phyloP scores from a whole-genome alignment of 2,329 filamentous ascomycete genomes.

The Trichoderma guizhouense region DNA sequence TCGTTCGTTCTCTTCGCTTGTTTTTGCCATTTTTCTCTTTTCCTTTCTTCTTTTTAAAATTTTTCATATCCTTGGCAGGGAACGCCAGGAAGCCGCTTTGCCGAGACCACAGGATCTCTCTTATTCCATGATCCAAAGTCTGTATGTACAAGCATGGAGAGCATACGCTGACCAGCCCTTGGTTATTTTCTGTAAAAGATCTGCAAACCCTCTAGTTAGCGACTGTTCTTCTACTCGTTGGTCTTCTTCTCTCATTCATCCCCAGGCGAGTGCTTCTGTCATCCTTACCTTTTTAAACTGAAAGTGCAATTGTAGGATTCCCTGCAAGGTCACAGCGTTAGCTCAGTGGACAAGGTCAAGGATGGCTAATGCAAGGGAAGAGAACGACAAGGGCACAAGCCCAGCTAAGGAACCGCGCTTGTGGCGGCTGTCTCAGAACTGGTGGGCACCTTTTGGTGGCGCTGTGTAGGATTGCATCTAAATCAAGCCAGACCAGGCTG shows the following conservation, averaged over 20 bases:
- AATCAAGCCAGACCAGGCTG: slow-evolving; percentile 10
- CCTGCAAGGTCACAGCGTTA: slow-evolving; percentile 46
- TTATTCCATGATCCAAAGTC: not conserved
- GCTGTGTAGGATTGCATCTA: slow-evolving; percentile 3
- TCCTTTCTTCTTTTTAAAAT: not conserved
- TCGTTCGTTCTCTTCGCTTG: not conserved
- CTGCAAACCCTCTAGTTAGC: slow-evolving; percentile 34
- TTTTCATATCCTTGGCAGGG: not conserved
- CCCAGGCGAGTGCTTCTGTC: not conserved
- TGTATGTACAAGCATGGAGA: not conserved
- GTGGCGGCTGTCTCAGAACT: slow-evolving; percentile 10
- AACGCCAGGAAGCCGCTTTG: not conserved
- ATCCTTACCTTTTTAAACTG: slow-evolving; percentile 88
- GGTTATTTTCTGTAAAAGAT: slow-evolving; percentile 55
- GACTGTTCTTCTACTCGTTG: not conserved
- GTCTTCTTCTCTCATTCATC: not conserved
- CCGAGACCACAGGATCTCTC: not conserved
- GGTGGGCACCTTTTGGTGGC: not conserved
- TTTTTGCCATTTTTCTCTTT: not conserved
- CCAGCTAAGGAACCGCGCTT: slow-evolving; percentile 16
- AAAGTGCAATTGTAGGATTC: slow-evolving; percentile 93
- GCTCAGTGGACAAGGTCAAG: slow-evolving; percentile 14
- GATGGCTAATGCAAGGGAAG: not conserved
- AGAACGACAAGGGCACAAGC: not conserved
- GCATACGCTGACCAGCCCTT: not conserved